A percentile compares a stretch with the other conserved stretches of the same genome.
phyloP scores from a whole-genome alignment of 768 basidiomycete genomes.

The Tephrocybe sp. region DNA sequence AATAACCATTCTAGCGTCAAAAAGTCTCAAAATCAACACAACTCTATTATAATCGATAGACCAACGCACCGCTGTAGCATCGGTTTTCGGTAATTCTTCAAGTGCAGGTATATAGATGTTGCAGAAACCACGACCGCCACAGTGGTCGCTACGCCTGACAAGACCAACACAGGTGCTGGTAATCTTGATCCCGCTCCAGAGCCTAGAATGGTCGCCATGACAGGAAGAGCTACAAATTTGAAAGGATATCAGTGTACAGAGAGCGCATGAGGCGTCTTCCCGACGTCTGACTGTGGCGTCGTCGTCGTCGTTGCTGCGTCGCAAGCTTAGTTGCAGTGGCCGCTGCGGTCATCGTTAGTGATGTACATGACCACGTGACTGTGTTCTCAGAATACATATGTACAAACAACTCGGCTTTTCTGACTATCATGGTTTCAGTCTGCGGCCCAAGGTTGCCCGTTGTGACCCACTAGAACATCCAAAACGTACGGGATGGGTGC shows the following conservation, averaged over 20 bases:
- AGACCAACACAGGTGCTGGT: constrained; percentile 51
- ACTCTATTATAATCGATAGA: background rate
- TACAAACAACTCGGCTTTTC: background rate
- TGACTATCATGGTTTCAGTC: too few relatives aligned
- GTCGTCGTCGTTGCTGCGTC: background rate
- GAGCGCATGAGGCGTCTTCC: background rate
- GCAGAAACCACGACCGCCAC: constrained; percentile 72
- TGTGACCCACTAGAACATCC: too few relatives aligned
- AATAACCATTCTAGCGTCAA: constrained; percentile 69
- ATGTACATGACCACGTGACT: background rate
- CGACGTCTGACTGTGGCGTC: background rate
- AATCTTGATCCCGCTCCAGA: constrained; percentile 61
- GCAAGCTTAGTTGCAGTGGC: background rate
- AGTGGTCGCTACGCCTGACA: constrained; percentile 62
- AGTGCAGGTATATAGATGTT: constrained; percentile 74
- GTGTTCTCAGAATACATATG: background rate
- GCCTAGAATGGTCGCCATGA: constrained; percentile 18
- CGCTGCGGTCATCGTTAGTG: background rate
- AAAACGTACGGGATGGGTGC: too few relatives aligned
- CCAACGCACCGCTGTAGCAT: constrained; percentile 64
- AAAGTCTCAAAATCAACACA: background rate
- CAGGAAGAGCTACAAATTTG: background rate
- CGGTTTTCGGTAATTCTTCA: constrained; percentile 86
- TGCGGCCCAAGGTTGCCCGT: too few relatives aligned
- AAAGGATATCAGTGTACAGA: background rate